A percentile compares a stretch with the other conserved stretches of the same genome.
Evolutionary conservation across 768 basidiomycete genomes (phyloP).

Genomic region (Rhizopogon vesiculosus): DNA sequence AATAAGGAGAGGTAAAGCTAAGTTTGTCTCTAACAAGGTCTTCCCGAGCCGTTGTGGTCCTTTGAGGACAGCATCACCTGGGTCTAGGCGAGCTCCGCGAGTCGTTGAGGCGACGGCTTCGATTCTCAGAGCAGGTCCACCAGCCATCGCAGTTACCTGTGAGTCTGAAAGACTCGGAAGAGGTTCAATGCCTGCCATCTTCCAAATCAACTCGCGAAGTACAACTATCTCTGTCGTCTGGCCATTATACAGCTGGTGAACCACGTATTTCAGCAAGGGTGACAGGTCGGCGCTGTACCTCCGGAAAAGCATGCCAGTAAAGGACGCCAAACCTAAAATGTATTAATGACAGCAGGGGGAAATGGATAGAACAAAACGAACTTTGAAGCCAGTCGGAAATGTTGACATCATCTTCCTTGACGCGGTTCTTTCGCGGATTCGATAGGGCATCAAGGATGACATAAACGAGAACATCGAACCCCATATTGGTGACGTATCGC

Average conservation of each 20-base stretch:
- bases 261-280: constrained; percentile 83
- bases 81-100: constrained; percentile 71
- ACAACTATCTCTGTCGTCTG: constrained; percentile 88
- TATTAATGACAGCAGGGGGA: constrained; percentile 14
- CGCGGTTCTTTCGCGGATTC: constrained; percentile 72
- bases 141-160: constrained; percentile 87
- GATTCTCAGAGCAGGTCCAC: constrained; percentile 80
- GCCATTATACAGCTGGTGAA: constrained; percentile 81
- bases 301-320: constrained; percentile 88
- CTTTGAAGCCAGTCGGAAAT: constrained; percentile 90
- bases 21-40: constrained; percentile 57
- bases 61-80: constrained; percentile 56
- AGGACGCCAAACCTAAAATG: constrained; percentile 77
- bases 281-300: constrained; percentile 81
- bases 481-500: constrained; percentile 86
- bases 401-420: constrained; percentile 92
- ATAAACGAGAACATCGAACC: constrained; percentile 90
- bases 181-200: constrained; percentile 93
- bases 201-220: constrained; percentile 88
- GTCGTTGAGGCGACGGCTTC: constrained; percentile 82
- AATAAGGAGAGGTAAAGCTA: constrained; percentile 87
- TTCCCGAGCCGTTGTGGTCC: constrained; percentile 66
- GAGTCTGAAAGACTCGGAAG: constrained; percentile 84
- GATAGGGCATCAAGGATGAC: constrained; percentile 84
- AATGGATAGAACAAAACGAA: constrained; percentile 36